Conservation (phyloP, 1,284 basidiomycete genomes). For the Rhodotorula sp. region DNA sequence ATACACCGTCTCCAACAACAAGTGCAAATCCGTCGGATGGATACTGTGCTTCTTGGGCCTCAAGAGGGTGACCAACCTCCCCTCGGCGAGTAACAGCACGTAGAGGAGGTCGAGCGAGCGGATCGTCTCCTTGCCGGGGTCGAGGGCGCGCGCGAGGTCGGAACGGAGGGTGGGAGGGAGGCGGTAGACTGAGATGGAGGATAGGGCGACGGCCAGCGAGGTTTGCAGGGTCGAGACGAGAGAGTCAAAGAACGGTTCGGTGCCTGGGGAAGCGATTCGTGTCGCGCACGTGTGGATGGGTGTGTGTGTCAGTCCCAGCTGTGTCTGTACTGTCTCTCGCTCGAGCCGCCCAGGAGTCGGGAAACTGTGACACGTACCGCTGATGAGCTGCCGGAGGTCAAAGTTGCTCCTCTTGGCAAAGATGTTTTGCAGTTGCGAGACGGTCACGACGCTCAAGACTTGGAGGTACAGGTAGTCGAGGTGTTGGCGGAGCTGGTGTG, state of each 20-base stretch:
- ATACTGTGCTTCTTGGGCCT: conserved; percentile 90
- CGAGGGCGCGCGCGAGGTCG: conserved; percentile 68
- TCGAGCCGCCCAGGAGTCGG: conserved; percentile 22
- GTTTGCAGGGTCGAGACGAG: conserved; percentile 68
- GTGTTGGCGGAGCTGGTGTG: conserved; percentile 75
- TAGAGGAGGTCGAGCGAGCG: conserved; percentile 76
- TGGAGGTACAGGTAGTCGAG: conserved; percentile 92
- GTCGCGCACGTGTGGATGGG: neutral
- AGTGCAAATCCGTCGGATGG: conserved; percentile 67
- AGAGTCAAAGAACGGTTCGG: conserved; percentile 73
- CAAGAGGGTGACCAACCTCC: conserved; percentile 79
- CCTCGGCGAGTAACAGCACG: conserved; percentile 74
- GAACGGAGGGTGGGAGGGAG: conserved; percentile 49
- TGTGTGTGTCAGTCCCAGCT: too few relatives aligned
- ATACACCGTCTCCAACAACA: conserved; percentile 49
- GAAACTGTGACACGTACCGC: conserved; percentile 57
- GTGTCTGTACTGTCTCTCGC: too few relatives aligned
- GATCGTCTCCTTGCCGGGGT: conserved; percentile 66
- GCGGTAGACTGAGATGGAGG: conserved; percentile 41
- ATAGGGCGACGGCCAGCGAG: conserved; percentile 46
- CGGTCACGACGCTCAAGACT: conserved; percentile 84
- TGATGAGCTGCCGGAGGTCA: conserved; percentile 77
- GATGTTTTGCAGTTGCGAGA: conserved; percentile 74
- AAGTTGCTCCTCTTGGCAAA: conserved; percentile 88
- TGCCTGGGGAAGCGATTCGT: conserved; percentile 56